Evolutionary conservation across 2,329 filamentous ascomycete species (phyloP).

Genomic region (Aspergillus terreus): DNA sequence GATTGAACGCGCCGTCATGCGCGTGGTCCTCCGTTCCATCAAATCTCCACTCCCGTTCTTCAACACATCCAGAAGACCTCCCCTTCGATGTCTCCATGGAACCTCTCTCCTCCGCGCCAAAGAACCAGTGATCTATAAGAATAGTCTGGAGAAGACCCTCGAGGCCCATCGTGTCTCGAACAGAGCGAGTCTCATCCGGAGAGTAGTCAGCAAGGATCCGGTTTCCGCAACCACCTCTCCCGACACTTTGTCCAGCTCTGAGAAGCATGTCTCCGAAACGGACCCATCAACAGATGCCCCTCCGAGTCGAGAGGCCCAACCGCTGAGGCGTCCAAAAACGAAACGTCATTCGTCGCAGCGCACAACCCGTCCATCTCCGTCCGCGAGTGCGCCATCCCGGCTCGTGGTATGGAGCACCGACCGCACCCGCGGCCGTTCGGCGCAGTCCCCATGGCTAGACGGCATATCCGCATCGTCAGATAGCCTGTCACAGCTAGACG

Average conservation of each 20-base stretch:
- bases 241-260: too few relatives aligned
- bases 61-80: not conserved
- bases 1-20: slow-evolving; percentile 23
- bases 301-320: not conserved
- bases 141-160: slow-evolving; percentile 37
- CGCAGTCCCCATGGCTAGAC: slow-evolving; percentile 32
- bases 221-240: too few relatives aligned
- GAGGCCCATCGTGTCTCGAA: slow-evolving; percentile 41
- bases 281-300: not conserved
- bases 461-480: slow-evolving; percentile 8
- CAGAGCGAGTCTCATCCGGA: slow-evolving; percentile 33
- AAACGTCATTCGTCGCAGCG: not conserved
- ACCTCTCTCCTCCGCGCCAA: slow-evolving; percentile 7
- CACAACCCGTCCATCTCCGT: not conserved
- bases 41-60: not conserved
- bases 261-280: too few relatives aligned
- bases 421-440: slow-evolving; percentile 6
- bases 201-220: slow-evolving; percentile 16
- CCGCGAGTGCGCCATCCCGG: not conserved
- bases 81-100: slow-evolving; percentile 10
- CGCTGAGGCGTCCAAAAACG: not conserved
- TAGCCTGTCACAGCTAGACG: slow-evolving; percentile 30
- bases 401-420: slow-evolving; percentile 11
- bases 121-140: slow-evolving; percentile 24
- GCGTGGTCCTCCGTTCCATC: slow-evolving; percentile 11